Evolutionary conservation across 108 stramenopile species (phyloP).

Genomic region (Seminavis robusta): DNA sequence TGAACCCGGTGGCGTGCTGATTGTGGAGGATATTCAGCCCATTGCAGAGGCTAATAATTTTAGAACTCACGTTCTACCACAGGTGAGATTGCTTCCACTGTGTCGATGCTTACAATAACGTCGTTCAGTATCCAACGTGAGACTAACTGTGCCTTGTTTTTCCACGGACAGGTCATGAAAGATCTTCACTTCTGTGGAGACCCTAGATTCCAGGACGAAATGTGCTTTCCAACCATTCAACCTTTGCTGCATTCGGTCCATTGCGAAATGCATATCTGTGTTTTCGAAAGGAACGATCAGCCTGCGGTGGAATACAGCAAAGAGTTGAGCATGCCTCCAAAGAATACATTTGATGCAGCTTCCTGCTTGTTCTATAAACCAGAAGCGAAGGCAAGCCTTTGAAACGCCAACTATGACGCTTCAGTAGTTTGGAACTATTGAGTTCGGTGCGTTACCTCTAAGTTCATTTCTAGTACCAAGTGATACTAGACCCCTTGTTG

Average conservation of each 20-base stretch:
- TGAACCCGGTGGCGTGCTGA: constrained; percentile 47
- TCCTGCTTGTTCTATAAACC: too few relatives aligned
- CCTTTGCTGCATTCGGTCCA: constrained; percentile 42
- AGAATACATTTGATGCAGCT: constrained; percentile 25
- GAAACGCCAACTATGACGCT: too few relatives aligned
- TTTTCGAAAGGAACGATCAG: constrained; percentile 49
- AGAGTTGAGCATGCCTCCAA: constrained; percentile 24
- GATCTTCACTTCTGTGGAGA: constrained; percentile 65
- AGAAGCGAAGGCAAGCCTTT: too few relatives aligned
- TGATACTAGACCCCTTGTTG: too few relatives aligned
- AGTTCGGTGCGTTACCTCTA: too few relatives aligned
- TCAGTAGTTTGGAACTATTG: too few relatives aligned
- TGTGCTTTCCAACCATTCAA: constrained; percentile 56
- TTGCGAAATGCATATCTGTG: constrained; percentile 68
- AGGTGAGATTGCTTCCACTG: too few relatives aligned
- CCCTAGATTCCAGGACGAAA: too few relatives aligned
- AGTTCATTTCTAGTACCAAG: too few relatives aligned
- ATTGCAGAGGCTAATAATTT: constrained; percentile 35
- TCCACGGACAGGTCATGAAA: too few relatives aligned
- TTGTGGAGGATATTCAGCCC: constrained; percentile 57
- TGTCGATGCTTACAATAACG: too few relatives aligned
- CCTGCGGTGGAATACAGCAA: constrained; percentile 22
- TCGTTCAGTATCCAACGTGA: neutral
- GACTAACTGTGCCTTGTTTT: neutral
- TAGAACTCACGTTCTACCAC: constrained; percentile 50